Percentiles rank a stretch among this genome's conserved stretches.
Conservation (phyloP, 306 rosid species). For the Pueraria montana region DNA sequence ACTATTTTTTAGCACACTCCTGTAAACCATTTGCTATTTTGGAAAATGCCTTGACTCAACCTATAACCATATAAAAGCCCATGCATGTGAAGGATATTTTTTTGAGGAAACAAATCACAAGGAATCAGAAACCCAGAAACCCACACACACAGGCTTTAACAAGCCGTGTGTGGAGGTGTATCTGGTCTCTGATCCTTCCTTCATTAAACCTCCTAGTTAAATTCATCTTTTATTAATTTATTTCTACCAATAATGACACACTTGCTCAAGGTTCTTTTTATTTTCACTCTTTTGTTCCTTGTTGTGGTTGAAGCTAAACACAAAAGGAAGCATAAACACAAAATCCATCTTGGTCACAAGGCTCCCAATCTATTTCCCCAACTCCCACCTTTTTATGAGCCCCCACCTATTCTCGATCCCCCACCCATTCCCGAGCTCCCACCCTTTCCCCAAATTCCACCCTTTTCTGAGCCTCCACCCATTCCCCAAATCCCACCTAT, state of each 20-base stretch:
- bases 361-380: too few relatives aligned
- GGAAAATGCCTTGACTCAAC: background rate
- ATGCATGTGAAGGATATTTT: background rate
- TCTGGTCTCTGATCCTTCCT: background rate
- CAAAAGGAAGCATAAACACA: background rate
- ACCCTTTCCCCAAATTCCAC: background rate
- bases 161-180: constrained; percentile 12
- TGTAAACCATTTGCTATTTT: constrained; percentile 21
- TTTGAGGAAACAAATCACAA: background rate
- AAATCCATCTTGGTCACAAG: background rate
- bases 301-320: constrained; percentile 29
- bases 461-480: background rate
- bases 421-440: background rate
- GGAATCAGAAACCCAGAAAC: constrained; percentile 13
- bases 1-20: background rate
- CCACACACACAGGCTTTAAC: constrained; percentile 16
- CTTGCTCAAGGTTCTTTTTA: constrained; percentile 43
- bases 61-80: background rate
- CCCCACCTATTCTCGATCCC: background rate
- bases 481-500: background rate
- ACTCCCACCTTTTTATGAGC: background rate
- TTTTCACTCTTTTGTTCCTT: constrained; percentile 55
- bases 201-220: background rate
- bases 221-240: background rate
- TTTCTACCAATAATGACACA: constrained; percentile 56